Percentiles rank a stretch among this genome's conserved stretches.
These are phyloP conservation scores for Saksenaea vasiformis DNA, from an alignment of 371 early-diverging fungal species.

Conservation along the genomic window DNA sequence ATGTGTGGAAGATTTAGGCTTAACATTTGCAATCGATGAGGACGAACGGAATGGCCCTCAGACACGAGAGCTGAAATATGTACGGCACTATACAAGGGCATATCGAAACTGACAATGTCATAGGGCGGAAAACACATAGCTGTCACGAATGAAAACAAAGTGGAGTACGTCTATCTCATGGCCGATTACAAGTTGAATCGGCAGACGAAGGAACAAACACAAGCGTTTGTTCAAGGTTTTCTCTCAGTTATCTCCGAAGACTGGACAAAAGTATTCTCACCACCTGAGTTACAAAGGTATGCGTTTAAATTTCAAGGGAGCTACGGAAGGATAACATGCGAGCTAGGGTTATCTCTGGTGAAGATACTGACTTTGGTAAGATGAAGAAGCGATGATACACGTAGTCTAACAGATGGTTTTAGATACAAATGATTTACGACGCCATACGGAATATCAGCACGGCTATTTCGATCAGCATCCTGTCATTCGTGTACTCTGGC, in stretches of 20 bases:
- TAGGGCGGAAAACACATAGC: conserved; percentile 63
- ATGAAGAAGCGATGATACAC: background rate
- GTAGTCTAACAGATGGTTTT: conserved; percentile 18
- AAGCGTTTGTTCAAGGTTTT: conserved; percentile 79
- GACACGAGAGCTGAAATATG: conserved; percentile 51
- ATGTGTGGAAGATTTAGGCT: conserved; percentile 61
- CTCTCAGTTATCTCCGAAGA: conserved; percentile 61
- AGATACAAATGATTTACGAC: conserved; percentile 76
- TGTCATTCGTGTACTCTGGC: conserved; percentile 83
- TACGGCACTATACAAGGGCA: conserved; percentile 12
- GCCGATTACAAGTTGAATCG: conserved; percentile 77
- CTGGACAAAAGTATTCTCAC: conserved; percentile 76
- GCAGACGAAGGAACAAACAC: conserved; percentile 78
- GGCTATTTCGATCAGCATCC: conserved; percentile 77
- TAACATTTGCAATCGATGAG: conserved; percentile 73
- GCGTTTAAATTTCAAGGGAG: conserved; percentile 23
- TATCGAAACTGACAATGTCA: background rate
- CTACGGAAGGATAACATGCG: background rate
- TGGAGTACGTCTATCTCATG: conserved; percentile 80
- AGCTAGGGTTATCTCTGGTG: conserved; percentile 76
- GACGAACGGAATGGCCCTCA: conserved; percentile 52
- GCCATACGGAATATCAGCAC: conserved; percentile 83
- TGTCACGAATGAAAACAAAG: conserved; percentile 80
- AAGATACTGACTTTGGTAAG: conserved; percentile 66
- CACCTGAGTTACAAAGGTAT: conserved; percentile 76